A percentile compares a stretch with the other conserved stretches of the same genome.
Evolutionary conservation across 768 basidiomycete genomes (phyloP).

Genomic region (Lentinula sp.): DNA sequence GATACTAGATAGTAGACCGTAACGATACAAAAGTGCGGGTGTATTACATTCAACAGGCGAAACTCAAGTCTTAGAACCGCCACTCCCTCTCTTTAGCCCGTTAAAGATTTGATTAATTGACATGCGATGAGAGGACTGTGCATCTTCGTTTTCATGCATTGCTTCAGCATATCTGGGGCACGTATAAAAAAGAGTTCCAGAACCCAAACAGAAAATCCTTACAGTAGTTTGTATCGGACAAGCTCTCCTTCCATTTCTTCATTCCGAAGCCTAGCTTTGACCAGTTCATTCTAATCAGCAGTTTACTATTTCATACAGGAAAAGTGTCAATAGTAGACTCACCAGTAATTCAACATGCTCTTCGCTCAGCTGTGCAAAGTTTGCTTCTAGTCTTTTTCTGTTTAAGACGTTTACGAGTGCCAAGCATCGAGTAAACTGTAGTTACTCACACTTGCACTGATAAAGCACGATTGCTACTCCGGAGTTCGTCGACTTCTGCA

Average conservation of each 20-base stretch:
- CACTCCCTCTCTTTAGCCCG: slow-evolving; percentile 5
- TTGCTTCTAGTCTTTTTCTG: slow-evolving; percentile 78
- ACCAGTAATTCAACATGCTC: slow-evolving; percentile 81
- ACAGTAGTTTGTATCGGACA: slow-evolving; percentile 92
- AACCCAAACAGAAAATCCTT: slow-evolving; percentile 19
- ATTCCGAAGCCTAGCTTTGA: slow-evolving; percentile 79
- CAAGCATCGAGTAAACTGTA: neutral
- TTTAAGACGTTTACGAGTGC: slow-evolving; percentile 5
- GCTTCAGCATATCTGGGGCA: slow-evolving; percentile 55
- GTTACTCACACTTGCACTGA: slow-evolving; percentile 70
- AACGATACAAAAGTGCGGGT: neutral
- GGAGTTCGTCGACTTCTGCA: slow-evolving; percentile 74
- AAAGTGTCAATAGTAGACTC: slow-evolving; percentile 13
- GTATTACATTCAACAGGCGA: neutral
- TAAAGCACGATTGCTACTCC: slow-evolving; percentile 72
- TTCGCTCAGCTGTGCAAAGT: slow-evolving; percentile 68
- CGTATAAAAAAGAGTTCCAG: neutral
- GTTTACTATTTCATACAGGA: neutral
- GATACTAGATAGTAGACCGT: neutral
- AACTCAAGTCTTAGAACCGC: neutral
- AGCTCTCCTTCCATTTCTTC: slow-evolving; percentile 94
- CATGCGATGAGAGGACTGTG: slow-evolving; percentile 58
- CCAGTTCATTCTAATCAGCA: slow-evolving; percentile 70
- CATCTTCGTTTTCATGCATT: slow-evolving; percentile 72
- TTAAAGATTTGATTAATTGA: slow-evolving; percentile 26